Evolutionary conservation across 169 alveolate species (phyloP), one percentile per base, ranked within the genome.

Genomic region (Cryptosporidium xiaoi): DNA sequence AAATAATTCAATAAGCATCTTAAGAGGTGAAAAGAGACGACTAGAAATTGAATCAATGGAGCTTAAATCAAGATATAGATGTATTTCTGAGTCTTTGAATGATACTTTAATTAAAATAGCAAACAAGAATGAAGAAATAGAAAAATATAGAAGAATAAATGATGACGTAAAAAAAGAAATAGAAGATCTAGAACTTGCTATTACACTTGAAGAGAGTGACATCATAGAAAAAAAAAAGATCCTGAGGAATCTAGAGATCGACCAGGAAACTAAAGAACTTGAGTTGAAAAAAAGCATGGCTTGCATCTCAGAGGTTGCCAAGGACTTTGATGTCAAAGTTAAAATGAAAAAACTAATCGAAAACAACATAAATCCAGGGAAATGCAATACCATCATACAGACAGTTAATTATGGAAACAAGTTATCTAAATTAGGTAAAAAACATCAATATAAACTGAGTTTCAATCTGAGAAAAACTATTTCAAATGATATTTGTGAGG

Each of bases 131-230:
- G 87, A 77, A 40, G 64, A 77, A 34, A 40, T 58, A 20, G 29
- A 62, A 36, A 40, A 56, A 29, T 20, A 60, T 7, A 20, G 34
- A 18, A 29, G 13, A 15, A 13, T 18, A 8, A 77, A 77, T 44
- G 65, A 77, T 8, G 29, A 13, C 15, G 64, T 62, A 8, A 77
- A 44, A 77, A 44, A 34, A 29, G 71, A 77, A 44, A 24, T 77
- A 6, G 71, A 77, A 36, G 66, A 77, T 60, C 46, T 77, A 24
- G 87, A 77, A 27, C 64, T 77, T 7, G 69, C 77, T 31, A 77
- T 77, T 24, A 62, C 65, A 7, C 16, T 77, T 8, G 87, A 77
- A 20, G 87, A 77, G 15, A 60, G 46, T 20, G 40, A 27, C 4
- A 60, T 77, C 12, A 18, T 13, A 24, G 87, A 77, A 24, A 56